Percentiles rank a stretch among this genome's conserved stretches.
phyloP scores from a whole-genome alignment of 495 filamentous ascomycete genomes.

The Lasiosphaeria miniovina region DNA sequence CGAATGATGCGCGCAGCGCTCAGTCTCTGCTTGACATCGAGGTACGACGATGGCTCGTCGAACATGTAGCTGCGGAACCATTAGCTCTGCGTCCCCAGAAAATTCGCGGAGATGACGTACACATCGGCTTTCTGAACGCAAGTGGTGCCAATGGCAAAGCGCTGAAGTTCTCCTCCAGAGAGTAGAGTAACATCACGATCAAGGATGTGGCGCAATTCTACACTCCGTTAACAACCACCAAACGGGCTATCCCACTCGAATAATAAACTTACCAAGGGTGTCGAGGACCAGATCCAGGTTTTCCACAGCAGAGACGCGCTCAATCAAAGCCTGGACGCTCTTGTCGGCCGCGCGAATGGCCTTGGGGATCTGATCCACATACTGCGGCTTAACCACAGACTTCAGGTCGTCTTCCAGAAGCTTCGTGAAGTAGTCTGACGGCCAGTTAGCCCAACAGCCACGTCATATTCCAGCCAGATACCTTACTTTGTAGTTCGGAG shows the following conservation, averaged over 20 bases:
- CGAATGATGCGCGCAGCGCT: constrained; percentile 89
- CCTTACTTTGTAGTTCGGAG: constrained; percentile 90
- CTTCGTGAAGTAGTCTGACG: constrained; percentile 93
- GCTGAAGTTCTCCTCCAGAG: constrained; percentile 95
- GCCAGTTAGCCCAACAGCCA: constrained; percentile 7
- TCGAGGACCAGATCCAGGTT: constrained; percentile 85
- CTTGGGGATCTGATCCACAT: constrained; percentile 95
- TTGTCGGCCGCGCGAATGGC: constrained; percentile 78
- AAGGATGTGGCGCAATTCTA: constrained; percentile 80
- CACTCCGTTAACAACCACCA: background rate
- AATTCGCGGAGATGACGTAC: constrained; percentile 44
- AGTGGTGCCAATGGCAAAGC: constrained; percentile 92
- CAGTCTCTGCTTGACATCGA: constrained; percentile 97
- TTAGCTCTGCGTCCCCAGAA: background rate
- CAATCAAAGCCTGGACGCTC: constrained; percentile 71
- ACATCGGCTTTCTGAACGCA: constrained; percentile 97
- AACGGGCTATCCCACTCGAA: constrained; percentile 35
- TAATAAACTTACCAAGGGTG: constrained; percentile 51
- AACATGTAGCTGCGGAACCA: constrained; percentile 73
- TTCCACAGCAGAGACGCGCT: constrained; percentile 66
- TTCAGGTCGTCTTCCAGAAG: constrained; percentile 93
- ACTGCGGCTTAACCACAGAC: constrained; percentile 97
- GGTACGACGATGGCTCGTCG: constrained; percentile 95
- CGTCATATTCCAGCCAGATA: background rate
- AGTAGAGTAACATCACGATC: constrained; percentile 84